Percentiles rank a stretch among this genome's conserved stretches.
Conservation (phyloP, 495 filamentous ascomycete species). For the Trichoderma orchidacearum region DNA sequence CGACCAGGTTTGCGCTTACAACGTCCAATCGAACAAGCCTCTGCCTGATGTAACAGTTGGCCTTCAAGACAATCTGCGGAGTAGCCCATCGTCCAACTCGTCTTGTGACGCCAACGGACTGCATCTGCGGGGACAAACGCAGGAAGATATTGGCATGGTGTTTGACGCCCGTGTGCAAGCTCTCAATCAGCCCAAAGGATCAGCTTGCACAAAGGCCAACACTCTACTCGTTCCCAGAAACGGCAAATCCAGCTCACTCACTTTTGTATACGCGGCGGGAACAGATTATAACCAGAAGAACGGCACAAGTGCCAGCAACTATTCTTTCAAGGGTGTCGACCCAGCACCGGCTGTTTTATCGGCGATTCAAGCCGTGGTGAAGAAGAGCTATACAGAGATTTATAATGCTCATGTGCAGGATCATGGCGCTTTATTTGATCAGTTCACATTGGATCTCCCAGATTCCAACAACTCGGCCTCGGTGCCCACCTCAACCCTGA, state of each 20-base stretch:
- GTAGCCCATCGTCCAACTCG: background rate
- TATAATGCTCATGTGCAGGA: slow-evolving; percentile 23
- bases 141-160: background rate
- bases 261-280: slow-evolving; percentile 25
- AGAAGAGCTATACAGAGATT: slow-evolving; percentile 14
- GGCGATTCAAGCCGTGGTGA: slow-evolving; percentile 14
- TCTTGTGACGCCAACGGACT: background rate
- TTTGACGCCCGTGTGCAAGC: background rate
- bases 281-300: slow-evolving; percentile 32
- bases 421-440: slow-evolving; percentile 15
- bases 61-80: slow-evolving; percentile 1
- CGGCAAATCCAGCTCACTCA: slow-evolving; percentile 1
- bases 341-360: slow-evolving; percentile 17
- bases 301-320: slow-evolving; percentile 22
- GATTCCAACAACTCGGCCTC: slow-evolving; percentile 18
- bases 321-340: slow-evolving; percentile 32
- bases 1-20: slow-evolving; percentile 32
- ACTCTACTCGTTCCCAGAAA: background rate
- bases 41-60: slow-evolving; percentile 16
- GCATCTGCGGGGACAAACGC: background rate
- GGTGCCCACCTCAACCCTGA: slow-evolving; percentile 20
- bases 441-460: slow-evolving; percentile 26
- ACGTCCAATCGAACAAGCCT: slow-evolving; percentile 12
- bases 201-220: background rate
- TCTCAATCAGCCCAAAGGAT: background rate